Percentiles rank a stretch among this genome's conserved stretches.
Evolutionary conservation across 2,329 filamentous ascomycete species (phyloP).

Genomic region (Tolypocladium ovalisporum): DNA sequence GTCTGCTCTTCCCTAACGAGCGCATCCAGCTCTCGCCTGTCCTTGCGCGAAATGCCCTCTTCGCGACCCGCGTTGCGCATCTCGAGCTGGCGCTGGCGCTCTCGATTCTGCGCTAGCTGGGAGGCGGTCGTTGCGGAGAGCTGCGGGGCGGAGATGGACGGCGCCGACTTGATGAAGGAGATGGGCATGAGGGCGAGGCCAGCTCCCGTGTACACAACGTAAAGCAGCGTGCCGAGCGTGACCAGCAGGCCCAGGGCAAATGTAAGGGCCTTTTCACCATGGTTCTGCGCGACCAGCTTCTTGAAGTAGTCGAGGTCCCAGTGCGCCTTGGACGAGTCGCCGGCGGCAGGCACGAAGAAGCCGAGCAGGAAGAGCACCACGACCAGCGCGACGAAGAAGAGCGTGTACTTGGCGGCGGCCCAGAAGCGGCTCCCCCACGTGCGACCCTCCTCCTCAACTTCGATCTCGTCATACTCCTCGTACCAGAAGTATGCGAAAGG

Average conservation of each 20-base stretch:
- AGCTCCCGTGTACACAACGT: slow-evolving; percentile 77
- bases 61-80: slow-evolving; percentile 68
- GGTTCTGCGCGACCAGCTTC: slow-evolving; percentile 63
- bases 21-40: slow-evolving; percentile 78
- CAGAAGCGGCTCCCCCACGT: slow-evolving; percentile 61
- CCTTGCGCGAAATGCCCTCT: slow-evolving; percentile 69
- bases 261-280: slow-evolving; percentile 83
- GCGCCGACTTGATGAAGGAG: slow-evolving; percentile 83
- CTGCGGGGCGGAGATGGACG: slow-evolving; percentile 71
- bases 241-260: slow-evolving; percentile 86
- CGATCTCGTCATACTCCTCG: slow-evolving; percentile 92
- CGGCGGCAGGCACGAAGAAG: slow-evolving; percentile 82
- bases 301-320: slow-evolving; percentile 89
- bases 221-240: slow-evolving; percentile 75
- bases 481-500: slow-evolving; percentile 98
- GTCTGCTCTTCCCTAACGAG: slow-evolving; percentile 87
- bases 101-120: slow-evolving; percentile 76
- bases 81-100: slow-evolving; percentile 85
- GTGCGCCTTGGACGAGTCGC: slow-evolving; percentile 51
- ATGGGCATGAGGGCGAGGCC: slow-evolving; percentile 84
- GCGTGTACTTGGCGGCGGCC: slow-evolving; percentile 84
- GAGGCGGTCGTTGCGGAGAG: slow-evolving; percentile 67
- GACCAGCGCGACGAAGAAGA: slow-evolving; percentile 70
- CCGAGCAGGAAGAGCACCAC: slow-evolving; percentile 80
- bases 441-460: slow-evolving; percentile 70